These are phyloP conservation scores for Schizothecium vesticola DNA, from an alignment of 495 filamentous ascomycete species.

Conservation along the genomic window DNA sequence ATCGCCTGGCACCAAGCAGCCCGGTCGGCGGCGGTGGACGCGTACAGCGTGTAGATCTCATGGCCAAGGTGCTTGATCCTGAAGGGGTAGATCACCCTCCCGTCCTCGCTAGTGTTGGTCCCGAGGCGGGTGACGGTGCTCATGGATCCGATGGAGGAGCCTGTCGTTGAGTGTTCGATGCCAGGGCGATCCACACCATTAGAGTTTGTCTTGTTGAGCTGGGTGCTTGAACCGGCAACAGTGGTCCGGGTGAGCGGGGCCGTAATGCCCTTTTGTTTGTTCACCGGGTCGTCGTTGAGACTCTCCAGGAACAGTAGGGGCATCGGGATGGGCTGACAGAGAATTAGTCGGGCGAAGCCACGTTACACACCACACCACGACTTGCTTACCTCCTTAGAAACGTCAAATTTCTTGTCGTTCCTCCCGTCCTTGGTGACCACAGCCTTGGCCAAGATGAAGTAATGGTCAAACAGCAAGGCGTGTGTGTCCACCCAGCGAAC, in stretches of 20 bases:
- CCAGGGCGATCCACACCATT: constrained; percentile 49
- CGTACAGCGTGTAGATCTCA: constrained; percentile 83
- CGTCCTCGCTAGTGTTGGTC: constrained; percentile 47
- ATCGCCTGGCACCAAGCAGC: constrained; percentile 92
- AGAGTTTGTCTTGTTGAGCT: constrained; percentile 46
- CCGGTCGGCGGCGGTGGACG: constrained; percentile 63
- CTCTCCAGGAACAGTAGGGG: constrained; percentile 88
- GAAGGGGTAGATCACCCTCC: constrained; percentile 89
- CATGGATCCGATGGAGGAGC: constrained; percentile 37
- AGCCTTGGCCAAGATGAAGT: constrained; percentile 85
- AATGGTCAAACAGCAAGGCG: constrained; percentile 92
- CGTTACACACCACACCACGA: background rate
- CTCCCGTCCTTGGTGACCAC: constrained; percentile 60
- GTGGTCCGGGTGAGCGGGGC: constrained; percentile 52
- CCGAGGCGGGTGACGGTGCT: constrained; percentile 45
- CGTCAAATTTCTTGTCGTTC: constrained; percentile 85
- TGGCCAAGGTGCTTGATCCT: constrained; percentile 94
- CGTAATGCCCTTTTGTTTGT: constrained; percentile 80
- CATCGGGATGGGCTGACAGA: constrained; percentile 82
- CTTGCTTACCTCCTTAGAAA: constrained; percentile 73
- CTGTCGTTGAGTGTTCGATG: constrained; percentile 61
- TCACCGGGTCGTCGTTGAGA: constrained; percentile 81
- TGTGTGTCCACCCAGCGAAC: constrained; percentile 91
- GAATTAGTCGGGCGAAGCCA: constrained; percentile 4
- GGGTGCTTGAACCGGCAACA: constrained; percentile 43